Evolutionary conservation across 306 rosid species (phyloP), one percentile per base, ranked within the genome.

Genomic region (Morella rubra): DNA sequence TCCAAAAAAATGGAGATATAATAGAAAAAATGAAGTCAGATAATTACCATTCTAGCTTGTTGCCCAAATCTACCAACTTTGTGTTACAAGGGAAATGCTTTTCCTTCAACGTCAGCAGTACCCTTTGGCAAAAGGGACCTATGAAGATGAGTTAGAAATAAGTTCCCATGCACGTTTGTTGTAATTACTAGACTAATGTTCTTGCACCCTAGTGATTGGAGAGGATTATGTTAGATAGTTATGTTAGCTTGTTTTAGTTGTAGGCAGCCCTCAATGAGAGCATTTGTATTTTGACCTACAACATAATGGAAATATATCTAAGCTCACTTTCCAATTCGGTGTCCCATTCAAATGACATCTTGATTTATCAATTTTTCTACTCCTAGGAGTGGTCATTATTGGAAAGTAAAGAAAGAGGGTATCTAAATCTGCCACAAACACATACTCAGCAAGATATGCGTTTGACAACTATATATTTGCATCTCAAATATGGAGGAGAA

Each of bases 41-140:
- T 50, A 37, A 79, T 85, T 79, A 93, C 97, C 98, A 94, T 68
- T 92, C 96, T 50, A 96, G 98, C 85, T 89, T 95, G 93, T 90
- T 84, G 58, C 69, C 50, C 81, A 95, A 80, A 86, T 92, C 93
- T 61, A 92, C 97, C 85, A 95, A 81, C 86, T 92, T 92, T 13
- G 82, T 52, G 50, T 95, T 97, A 83, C 90, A 95, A 83, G 97
- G 90, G 46, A 95, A 80, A 82, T 86, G 90, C 72, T 95, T 95
- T 78, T 90, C 98, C 84, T 95, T 97, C 79, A 92, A 80, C 7
- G 97, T 92, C 76, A 95, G 86, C 80, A 95, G 74, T 32, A 95
- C 93, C 89, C 97, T 90, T 77, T 95, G 98, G 77, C 92, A 89
- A 81, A 95, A 95, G 47, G 98, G 97, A 79, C 93, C 97, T 92